Evolutionary conservation across 2,329 filamentous ascomycete species (phyloP).

Genomic region (Sclerotinia borealis): DNA sequence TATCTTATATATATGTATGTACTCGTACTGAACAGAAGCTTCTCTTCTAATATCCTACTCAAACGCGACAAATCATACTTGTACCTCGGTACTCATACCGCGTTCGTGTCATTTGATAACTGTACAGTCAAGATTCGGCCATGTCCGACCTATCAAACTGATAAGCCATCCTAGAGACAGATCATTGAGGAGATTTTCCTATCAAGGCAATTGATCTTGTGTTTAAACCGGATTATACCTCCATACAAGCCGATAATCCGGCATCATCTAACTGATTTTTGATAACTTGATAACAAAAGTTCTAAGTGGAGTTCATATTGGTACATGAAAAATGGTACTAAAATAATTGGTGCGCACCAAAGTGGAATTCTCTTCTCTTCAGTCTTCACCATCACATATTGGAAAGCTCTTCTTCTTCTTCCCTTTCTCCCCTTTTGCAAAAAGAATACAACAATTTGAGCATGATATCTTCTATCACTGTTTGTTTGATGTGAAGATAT

Average conservation of each 20-base stretch:
- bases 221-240: not conserved
- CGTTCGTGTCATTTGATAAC: not conserved
- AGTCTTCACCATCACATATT: not conserved
- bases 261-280: not conserved
- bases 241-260: not conserved
- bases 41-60: not conserved
- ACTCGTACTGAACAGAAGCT: too few relatives aligned
- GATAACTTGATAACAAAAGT: not conserved
- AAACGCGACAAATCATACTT: not conserved
- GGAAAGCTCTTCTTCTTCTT: not conserved
- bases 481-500: not conserved
- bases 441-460: not conserved
- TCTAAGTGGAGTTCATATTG: not conserved
- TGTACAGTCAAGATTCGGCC: not conserved
- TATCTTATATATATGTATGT: not conserved
- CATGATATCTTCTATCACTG: not conserved
- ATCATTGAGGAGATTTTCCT: not conserved
- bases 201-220: not conserved
- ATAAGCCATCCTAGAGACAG: slow-evolving; percentile 1
- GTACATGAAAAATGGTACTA: not conserved
- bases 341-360: not conserved
- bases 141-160: not conserved
- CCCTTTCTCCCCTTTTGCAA: not conserved
- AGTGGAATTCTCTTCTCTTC: not conserved
- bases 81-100: not conserved